Base-by-base conservation (phyloP, 2,329 filamentous ascomycete species). In the Mycosphaerella sp. region DNA sequence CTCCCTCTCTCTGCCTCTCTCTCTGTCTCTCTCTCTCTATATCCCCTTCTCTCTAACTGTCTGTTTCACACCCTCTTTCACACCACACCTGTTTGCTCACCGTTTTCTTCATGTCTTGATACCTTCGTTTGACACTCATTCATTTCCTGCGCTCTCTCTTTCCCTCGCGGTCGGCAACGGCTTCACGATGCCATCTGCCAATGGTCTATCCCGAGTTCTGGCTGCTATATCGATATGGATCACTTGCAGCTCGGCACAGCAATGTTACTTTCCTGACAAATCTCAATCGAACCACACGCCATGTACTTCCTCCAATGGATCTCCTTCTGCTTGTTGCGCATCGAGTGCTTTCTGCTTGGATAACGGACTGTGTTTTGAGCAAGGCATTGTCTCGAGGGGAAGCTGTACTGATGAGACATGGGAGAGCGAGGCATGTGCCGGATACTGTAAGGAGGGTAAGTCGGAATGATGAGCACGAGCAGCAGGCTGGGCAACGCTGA, bases 341-440 rank as follows among this genome's bases (percentile, higher is more conserved):
- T 49, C 59, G 14, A 53, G 58, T 37, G 55, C 63, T 6, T 65
- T 64, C 43, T 67, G 66, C 45, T 39, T 67, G 58, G 62, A 63
- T 17, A 63, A 63, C 49, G 65, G 66, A 13, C 49, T 67, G 10
- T 68, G 65, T 46, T 66, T 62, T 44, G 58, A 58, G 10, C 56
- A 53, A 16, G 64, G 64, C 10, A 54, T 68, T 10, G 55, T 66
- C 36, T 63, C 52, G 16, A 53, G 64, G 49, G 56, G 55, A 17
- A 66, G 62, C 36, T 67, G 66, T 50, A 67, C 64, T 14, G 66
- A 68, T 41, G 55, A 63, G 46, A 59, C 56, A 9, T 68, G 66
- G 66, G 49, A 49, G 7, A 62, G 59, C 18, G 45, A 55, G 35
- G 56, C 59, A 27, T 68, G 65, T 59, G 51, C 64, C 2, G 48